Evolutionary conservation across 129 eudicot species (phyloP), one percentile per base, ranked within the genome.

Genomic region (Flaveria ramosissima): DNA sequence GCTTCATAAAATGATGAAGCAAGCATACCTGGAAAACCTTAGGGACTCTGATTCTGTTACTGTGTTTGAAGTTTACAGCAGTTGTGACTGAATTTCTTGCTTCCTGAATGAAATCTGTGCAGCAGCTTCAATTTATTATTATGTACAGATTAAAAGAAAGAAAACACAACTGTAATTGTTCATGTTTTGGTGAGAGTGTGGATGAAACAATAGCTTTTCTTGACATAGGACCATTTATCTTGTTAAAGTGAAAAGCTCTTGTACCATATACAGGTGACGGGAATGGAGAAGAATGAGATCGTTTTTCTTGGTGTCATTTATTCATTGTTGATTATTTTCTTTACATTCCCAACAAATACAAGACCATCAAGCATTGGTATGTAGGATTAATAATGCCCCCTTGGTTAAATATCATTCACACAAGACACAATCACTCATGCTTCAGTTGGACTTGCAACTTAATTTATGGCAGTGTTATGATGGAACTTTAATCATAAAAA

Each of bases 81-180:
- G 89, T 78, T 84, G 82, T 91, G 68, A 88, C 96, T 78, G 98
- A 89, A 86, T 94, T 91, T 80, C 81, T 89, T 64, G 97, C 98
- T 83, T 94, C 97, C 77, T 86, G 93, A 51, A 86, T 81, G 69
- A 94, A 94, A 86, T 94, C 98, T 94, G 84, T 50, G 70, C 16
- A 83, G 70, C 62, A 50, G 46, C 66, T 78, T 65, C 27, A 39
- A 39, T 52, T 70, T 65, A 80, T 66, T 67, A 73, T 65, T 32
- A 79, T 53, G 67, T 68, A 66, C 46, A n/a, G 3, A 32, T 39
- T 7, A 60, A 70, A 26, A 39, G 9, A 32, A 77, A 10, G 42
- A 14, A 69, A 27, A 56, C 42, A 16, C 56, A 26, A 64, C 14
- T 48, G 48, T 14, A 45, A 61, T 13, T 45, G 26, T 19, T 59